Evolutionary conservation across 495 filamentous ascomycete species (phyloP).

Genomic region (Aspergillus heteromorphus): DNA sequence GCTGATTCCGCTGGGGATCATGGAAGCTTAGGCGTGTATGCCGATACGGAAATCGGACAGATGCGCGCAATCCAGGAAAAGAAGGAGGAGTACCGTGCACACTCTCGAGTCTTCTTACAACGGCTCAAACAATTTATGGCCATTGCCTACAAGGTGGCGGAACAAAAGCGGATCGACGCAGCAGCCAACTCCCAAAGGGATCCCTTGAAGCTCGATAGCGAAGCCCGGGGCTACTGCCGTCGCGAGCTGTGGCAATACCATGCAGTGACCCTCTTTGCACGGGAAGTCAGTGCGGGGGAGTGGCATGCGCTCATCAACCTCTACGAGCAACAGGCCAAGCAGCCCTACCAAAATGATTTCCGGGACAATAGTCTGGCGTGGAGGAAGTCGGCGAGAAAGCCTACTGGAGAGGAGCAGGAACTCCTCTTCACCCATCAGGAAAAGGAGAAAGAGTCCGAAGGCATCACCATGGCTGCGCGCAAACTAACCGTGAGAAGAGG

Average conservation of each 20-base stretch:
- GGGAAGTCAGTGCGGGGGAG: constrained; percentile 71
- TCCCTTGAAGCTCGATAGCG: constrained; percentile 44
- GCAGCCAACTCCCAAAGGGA: constrained; percentile 39
- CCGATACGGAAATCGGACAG: constrained; percentile 74
- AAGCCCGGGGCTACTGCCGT: constrained; percentile 48
- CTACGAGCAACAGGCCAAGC: constrained; percentile 70
- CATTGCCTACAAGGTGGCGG: constrained; percentile 69
- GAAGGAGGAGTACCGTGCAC: constrained; percentile 75
- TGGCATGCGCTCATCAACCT: constrained; percentile 74
- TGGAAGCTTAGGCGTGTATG: constrained; percentile 55
- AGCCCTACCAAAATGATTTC: constrained; percentile 78
- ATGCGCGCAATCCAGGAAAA: constrained; percentile 93
- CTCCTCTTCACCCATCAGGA: constrained; percentile 82
- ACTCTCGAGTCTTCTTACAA: constrained; percentile 66
- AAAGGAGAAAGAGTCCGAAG: constrained; percentile 67
- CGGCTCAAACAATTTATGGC: constrained; percentile 76
- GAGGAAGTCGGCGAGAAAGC: constrained; percentile 75
- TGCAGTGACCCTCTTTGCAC: constrained; percentile 76
- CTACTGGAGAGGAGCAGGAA: constrained; percentile 79
- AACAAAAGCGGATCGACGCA: constrained; percentile 57
- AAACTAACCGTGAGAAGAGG: constrained; percentile 92
- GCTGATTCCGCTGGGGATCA: constrained; percentile 46
- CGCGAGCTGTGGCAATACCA: constrained; percentile 74
- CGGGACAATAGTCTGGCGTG: constrained; percentile 71
- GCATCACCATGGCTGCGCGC: constrained; percentile 69